phyloP scores from a whole-genome alignment of 257 asterid species.

The Scutellaria minor region DNA sequence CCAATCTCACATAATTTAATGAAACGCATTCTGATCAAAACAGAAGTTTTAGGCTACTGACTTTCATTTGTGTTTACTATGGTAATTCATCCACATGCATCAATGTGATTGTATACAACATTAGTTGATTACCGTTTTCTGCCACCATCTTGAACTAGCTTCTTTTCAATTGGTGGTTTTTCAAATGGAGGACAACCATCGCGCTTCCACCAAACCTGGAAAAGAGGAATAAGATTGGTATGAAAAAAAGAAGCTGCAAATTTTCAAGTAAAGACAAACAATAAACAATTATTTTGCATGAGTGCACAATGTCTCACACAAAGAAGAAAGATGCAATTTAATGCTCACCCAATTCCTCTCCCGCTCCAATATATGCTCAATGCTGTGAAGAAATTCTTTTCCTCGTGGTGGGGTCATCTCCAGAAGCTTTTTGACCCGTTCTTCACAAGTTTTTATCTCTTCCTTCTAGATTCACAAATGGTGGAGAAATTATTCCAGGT shows the following conservation, averaged over 20 bases:
- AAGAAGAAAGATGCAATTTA: conserved; percentile 19
- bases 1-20: conserved; percentile 26
- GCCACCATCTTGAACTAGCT: conserved; percentile 68
- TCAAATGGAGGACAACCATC: conserved; percentile 98
- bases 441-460: conserved; percentile 81
- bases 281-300: conserved; percentile 15
- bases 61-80: background rate
- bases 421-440: conserved; percentile 87
- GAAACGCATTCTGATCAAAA: no score
- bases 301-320: conserved; percentile 6
- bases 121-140: conserved; percentile 58
- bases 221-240: conserved; percentile 33
- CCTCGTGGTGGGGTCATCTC: conserved; percentile 94
- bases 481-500: conserved; percentile 27
- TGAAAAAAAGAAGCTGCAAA: conserved; percentile 35
- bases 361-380: conserved; percentile 95
- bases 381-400: conserved; percentile 81
- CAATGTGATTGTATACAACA: conserved; percentile 4
- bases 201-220: conserved; percentile 99
- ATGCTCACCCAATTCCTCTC: conserved; percentile 94
- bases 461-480: conserved; percentile 66
- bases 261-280: conserved; percentile 28
- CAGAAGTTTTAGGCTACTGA: conserved; percentile 9
- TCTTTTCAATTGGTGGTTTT: conserved; percentile 73
- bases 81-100: conserved; percentile 24